phyloP scores from a whole-genome alignment of 805 yeast genomes.

The Saturnispora besseyi region DNA sequence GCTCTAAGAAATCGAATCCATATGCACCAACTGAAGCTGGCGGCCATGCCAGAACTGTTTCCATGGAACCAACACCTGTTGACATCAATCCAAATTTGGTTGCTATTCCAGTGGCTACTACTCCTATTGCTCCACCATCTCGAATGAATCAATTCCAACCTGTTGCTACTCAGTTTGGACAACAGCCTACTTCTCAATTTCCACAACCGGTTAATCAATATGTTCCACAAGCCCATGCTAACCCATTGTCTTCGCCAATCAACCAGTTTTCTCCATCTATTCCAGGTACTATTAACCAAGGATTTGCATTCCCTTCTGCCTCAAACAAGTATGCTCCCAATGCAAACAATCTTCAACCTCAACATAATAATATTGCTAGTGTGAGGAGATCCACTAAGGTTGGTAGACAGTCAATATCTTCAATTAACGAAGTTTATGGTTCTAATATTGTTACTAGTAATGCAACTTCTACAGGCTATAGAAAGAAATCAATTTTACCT shows the following conservation, averaged over 20 bases:
- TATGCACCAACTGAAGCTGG: slow-evolving; percentile 27
- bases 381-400: slow-evolving; percentile 4
- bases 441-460: slow-evolving; percentile 10
- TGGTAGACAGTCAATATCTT: slow-evolving; percentile 9
- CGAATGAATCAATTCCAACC: not conserved
- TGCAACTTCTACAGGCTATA: slow-evolving; percentile 9
- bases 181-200: not conserved
- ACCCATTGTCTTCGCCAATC: not conserved
- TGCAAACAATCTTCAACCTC: not conserved
- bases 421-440: slow-evolving; percentile 16
- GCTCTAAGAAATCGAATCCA: slow-evolving; percentile 18
- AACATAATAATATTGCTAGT: not conserved
- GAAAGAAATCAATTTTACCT: slow-evolving; percentile 10
- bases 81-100: slow-evolving; percentile 22
- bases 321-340: slow-evolving; percentile 3
- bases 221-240: not conserved
- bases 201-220: not conserved
- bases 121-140: slow-evolving; percentile 7
- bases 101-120: slow-evolving; percentile 23
- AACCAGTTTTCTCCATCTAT: not conserved
- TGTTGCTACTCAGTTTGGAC: not conserved
- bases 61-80: slow-evolving; percentile 14
- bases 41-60: slow-evolving; percentile 24
- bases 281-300: not conserved
- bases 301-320: slow-evolving; percentile 1